These are phyloP conservation scores for Xylaria multiplex DNA, from an alignment of 2,329 filamentous ascomycete genomes.

Conservation along the genomic window DNA sequence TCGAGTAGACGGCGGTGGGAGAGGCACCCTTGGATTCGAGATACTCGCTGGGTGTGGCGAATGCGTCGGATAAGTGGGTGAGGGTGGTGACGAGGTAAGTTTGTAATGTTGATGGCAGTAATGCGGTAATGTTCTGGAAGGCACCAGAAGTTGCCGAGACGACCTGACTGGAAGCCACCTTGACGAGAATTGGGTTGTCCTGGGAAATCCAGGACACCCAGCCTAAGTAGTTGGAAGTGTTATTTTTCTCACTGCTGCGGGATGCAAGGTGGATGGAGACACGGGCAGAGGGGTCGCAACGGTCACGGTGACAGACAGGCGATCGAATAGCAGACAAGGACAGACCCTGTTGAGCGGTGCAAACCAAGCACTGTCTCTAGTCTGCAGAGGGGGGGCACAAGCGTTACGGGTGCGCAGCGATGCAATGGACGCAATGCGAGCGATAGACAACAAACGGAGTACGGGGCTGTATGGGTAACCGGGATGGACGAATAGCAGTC, in stretches of 20 bases:
- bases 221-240: constrained; percentile 36
- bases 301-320: constrained; percentile 32
- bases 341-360: constrained; percentile 27
- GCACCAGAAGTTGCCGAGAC: constrained; percentile 71
- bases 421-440: constrained; percentile 30
- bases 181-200: constrained; percentile 58
- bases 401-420: constrained; percentile 18
- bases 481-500: constrained; percentile 4
- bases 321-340: constrained; percentile 38
- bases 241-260: constrained; percentile 32
- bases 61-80: constrained; percentile 58
- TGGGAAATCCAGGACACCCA: constrained; percentile 52
- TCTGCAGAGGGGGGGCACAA: background rate
- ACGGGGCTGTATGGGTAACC: background rate
- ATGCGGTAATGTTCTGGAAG: constrained; percentile 67
- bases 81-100: constrained; percentile 65
- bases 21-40: constrained; percentile 63
- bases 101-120: constrained; percentile 59
- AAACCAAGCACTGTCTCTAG: constrained; percentile 27
- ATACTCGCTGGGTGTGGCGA: constrained; percentile 62
- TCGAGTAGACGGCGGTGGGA: constrained; percentile 61
- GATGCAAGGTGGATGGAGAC: constrained; percentile 37
- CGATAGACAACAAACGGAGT: background rate
- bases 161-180: constrained; percentile 70
- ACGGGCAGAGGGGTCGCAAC: constrained; percentile 33